A percentile compares a stretch with the other conserved stretches of the same genome.
phyloP scores from a whole-genome alignment of 31 red algal genomes.

The Asparagopsis taxiformis region DNA sequence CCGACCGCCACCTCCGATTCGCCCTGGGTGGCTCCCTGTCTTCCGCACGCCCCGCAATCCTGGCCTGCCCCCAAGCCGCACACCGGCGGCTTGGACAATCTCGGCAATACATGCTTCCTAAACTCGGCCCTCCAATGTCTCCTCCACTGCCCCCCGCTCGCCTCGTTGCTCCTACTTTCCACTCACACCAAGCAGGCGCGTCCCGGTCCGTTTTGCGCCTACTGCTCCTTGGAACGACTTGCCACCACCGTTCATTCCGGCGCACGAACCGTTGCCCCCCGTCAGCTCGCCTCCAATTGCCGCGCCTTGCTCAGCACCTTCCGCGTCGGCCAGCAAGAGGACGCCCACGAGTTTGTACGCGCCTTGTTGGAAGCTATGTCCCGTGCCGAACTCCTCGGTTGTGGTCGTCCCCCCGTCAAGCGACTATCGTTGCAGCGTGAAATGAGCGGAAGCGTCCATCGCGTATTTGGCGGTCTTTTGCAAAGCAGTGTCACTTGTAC shows the following conservation, averaged over 20 bases:
- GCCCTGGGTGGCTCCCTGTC: conserved; percentile 48
- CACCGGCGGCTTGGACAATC: conserved; percentile 67
- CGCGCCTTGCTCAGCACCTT: conserved; percentile 51
- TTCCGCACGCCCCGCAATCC: conserved; percentile 1
- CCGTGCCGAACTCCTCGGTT: conserved; percentile 37
- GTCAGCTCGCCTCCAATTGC: conserved; percentile 37
- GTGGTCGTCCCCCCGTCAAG: conserved; percentile 1
- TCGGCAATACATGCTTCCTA: conserved; percentile 95
- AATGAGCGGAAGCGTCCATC: conserved; percentile 54
- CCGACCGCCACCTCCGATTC: conserved; percentile 9
- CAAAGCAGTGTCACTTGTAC: conserved; percentile 62
- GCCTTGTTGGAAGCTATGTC: conserved; percentile 73
- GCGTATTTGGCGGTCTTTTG: conserved; percentile 81
- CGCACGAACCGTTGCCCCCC: conserved; percentile 24
- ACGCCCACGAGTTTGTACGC: conserved; percentile 96
- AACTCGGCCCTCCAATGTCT: conserved; percentile 88
- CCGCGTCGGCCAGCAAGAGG: conserved; percentile 81
- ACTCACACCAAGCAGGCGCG: conserved; percentile 8
- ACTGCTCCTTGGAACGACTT: conserved; percentile 46
- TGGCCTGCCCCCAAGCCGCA: conserved; percentile 1
- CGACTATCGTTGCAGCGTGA: conserved; percentile 38
- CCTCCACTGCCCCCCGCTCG: conserved; percentile 66
- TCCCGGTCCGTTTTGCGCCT: conserved; percentile 26
- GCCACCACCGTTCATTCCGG: conserved; percentile 18
- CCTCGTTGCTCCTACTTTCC: conserved; percentile 26